Conservation (phyloP, 2,329 filamentous ascomycete species). For the Colletotrichum sp. region DNA sequence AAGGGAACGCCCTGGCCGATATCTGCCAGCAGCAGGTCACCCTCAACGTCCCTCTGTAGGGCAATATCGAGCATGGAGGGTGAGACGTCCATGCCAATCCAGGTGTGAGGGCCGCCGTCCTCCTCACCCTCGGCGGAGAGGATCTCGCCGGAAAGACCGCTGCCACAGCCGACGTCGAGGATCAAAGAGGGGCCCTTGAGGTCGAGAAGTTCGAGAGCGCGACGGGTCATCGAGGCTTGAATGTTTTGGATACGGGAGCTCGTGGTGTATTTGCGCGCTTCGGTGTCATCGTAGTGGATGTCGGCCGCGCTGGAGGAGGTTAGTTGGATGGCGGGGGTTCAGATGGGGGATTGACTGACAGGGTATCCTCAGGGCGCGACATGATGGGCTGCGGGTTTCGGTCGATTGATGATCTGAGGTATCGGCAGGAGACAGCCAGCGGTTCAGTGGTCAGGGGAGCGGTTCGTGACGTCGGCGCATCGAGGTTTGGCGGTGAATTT, state of each 20-base stretch:
- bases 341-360: constrained; percentile 60
- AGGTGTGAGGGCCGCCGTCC: constrained; percentile 85
- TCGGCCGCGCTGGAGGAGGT: constrained; percentile 75
- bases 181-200: constrained; percentile 82
- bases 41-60: constrained; percentile 88
- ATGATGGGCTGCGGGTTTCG: constrained; percentile 56
- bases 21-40: constrained; percentile 91
- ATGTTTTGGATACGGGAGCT: constrained; percentile 95
- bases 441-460: background rate
- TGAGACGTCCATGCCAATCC: constrained; percentile 97
- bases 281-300: constrained; percentile 95
- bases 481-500: constrained; percentile 7
- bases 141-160: constrained; percentile 92
- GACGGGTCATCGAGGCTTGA: constrained; percentile 91
- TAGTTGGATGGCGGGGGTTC: constrained; percentile 11
- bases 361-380: constrained; percentile 95
- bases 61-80: constrained; percentile 97
- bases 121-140: constrained; percentile 73
- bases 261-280: constrained; percentile 97
- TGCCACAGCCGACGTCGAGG: constrained; percentile 96
- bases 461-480: constrained; percentile 7
- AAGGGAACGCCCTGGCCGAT: constrained; percentile 97
- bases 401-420: background rate
- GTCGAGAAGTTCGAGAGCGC: constrained; percentile 89
- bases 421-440: background rate